Conservation (phyloP, 2,329 filamentous ascomycete species). For the Cadophora sp. region DNA sequence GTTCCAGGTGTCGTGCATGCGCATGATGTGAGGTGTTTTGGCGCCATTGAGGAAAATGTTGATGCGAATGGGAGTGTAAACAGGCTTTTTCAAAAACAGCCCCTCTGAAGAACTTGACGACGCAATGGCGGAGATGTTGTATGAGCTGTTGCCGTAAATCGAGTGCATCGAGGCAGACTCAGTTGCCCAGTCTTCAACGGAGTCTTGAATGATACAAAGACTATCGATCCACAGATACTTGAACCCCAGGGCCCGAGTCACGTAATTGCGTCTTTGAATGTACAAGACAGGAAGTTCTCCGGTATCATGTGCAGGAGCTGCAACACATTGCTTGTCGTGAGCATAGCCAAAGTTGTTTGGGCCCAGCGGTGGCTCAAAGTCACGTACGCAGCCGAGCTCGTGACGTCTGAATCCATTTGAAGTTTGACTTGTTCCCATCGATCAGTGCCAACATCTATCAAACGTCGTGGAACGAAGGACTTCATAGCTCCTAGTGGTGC, state of each 20-base stretch:
- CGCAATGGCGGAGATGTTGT: background rate
- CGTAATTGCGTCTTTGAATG: slow-evolving; percentile 7
- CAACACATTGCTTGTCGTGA: background rate
- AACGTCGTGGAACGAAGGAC: background rate
- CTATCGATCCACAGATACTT: slow-evolving; percentile 17
- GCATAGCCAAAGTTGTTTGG: background rate
- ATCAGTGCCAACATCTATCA: background rate
- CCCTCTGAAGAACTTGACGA: background rate
- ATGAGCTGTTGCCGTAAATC: slow-evolving; percentile 5
- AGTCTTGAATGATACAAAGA: slow-evolving; percentile 17
- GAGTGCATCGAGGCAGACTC: slow-evolving; percentile 7
- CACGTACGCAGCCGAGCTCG: background rate
- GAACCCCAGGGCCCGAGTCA: background rate
- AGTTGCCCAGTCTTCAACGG: background rate
- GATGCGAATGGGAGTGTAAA: background rate
- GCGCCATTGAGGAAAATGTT: background rate
- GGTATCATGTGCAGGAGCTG: background rate
- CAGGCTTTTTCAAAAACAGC: background rate
- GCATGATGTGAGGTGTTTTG: background rate
- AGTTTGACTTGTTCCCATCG: background rate
- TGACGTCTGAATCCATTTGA: background rate
- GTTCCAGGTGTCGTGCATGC: background rate
- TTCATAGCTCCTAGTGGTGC: background rate
- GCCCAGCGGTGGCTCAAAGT: background rate
- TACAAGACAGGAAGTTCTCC: background rate